Percentiles rank a stretch among this genome's conserved stretches.
Evolutionary conservation across 75 land plant genomes (phyloP).

Genomic region (Isoetes taiwanensis): DNA sequence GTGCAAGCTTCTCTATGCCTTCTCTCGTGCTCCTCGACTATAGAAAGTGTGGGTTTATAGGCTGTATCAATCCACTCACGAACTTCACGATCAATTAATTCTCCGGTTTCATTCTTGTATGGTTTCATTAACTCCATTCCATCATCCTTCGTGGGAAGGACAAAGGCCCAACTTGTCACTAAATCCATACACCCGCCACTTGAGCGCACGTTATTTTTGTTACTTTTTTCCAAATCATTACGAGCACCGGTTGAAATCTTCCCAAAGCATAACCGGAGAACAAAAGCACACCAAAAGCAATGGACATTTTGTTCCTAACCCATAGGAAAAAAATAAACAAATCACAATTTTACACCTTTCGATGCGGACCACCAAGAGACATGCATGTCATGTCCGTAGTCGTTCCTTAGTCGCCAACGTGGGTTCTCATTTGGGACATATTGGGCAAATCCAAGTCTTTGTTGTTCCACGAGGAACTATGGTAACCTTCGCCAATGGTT

Average conservation of each 20-base stretch:
- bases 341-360: neutral
- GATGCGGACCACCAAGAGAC: constrained; percentile 5
- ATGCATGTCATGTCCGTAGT: neutral
- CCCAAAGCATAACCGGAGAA: neutral
- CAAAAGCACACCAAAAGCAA: constrained; percentile 3
- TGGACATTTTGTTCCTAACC: neutral
- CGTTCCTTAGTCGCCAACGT: constrained; percentile 2
- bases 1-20: constrained; percentile 6
- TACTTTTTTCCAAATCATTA: neutral
- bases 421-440: constrained; percentile 1
- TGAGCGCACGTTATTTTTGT: neutral
- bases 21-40: neutral
- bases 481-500: neutral
- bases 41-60: neutral
- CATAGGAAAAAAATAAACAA: neutral
- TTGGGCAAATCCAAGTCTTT: neutral
- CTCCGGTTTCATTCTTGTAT: constrained; percentile 2
- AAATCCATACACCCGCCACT: constrained; percentile 5
- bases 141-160: constrained; percentile 4
- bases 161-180: constrained; percentile 6
- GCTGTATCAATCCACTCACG: neutral
- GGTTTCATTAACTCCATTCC: neutral
- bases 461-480: constrained; percentile 1
- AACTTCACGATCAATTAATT: neutral
- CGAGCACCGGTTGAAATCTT: constrained; percentile 2